A percentile compares a stretch with the other conserved stretches of the same genome.
Conservation (phyloP, 345 rosid species). For the Brassica cretica region DNA sequence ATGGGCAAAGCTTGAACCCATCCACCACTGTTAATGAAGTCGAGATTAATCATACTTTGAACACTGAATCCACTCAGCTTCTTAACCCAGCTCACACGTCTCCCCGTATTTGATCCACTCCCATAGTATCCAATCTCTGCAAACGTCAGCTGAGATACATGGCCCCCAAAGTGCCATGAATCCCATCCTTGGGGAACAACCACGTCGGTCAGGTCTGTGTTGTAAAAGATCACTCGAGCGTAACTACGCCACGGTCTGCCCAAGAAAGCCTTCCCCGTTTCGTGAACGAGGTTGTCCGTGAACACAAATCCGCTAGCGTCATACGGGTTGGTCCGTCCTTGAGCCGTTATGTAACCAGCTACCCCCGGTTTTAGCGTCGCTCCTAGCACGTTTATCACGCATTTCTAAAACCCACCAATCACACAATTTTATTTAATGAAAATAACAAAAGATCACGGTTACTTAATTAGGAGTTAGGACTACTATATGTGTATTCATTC, state of each 20-base stretch:
- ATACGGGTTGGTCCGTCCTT: neutral
- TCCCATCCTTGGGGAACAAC: neutral
- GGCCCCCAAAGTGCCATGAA: neutral
- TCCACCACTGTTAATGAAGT: neutral
- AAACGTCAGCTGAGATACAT: neutral
- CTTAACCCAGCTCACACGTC: neutral
- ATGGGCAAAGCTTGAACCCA: neutral
- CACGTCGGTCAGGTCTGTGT: neutral
- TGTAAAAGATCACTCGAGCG: neutral
- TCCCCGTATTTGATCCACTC: neutral
- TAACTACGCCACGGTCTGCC: neutral
- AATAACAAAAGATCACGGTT: neutral
- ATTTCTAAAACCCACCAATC: neutral
- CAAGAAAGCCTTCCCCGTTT: neutral
- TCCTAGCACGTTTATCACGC: neutral
- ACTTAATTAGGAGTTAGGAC: neutral
- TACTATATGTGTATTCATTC: neutral
- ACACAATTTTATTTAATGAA: neutral
- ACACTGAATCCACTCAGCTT: neutral
- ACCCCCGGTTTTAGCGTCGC: neutral
- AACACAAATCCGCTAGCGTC: neutral
- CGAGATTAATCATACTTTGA: constrained; percentile 1
- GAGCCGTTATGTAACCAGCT: neutral
- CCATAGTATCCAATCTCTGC: neutral
- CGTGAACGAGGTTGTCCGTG: neutral